Base-by-base conservation (phyloP, 805 yeast species). In the Candida verbasci region DNA sequence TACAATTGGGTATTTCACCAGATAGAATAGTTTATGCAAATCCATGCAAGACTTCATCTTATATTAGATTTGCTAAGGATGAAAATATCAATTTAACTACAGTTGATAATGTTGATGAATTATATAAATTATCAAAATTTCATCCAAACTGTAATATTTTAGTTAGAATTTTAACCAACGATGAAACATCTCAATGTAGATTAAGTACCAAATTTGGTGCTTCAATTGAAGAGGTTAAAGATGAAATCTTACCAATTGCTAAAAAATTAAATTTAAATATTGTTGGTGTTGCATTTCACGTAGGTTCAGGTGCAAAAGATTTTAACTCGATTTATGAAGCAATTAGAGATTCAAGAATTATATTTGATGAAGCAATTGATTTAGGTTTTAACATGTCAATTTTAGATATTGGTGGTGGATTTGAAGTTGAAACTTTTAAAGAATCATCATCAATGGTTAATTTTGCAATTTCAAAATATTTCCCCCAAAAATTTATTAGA, bases 341-440 rank as follows among this genome's bases (percentile, higher is more conserved):
- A 0, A 76, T 87, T 25, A 56, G 62, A 36, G 95, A 87, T 52
- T 75, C 96, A 2, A 74, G 78, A 34, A 39, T 46, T 7, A 76
- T 89, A 3, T 91, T 89, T 52, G 82, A 81, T 37, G 52, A 60
- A 39, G 95, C 79, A 6, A 41, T 45, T 4, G 43, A 39, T 5
- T 35, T 45, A 26, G 53, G 48, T 4, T 63, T 71, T 38, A 41
- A 52, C 8, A 65, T 86, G 73, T 48, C 61, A 12, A 53, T 80
- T 12, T 69, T 86, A 42, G 98, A 91, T 54, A 79, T 91, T 47
- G 98, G 98, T 35, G 98, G 98, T 21, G 98, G 98, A 0, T 91
- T 88, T 57, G 77, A 77, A 45, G 69, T 70, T 35, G 77, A 71
- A 25, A 68, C 78, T 1, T 88, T 88, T 53, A 69, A 58, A 10